These are phyloP conservation scores for Trametes maxima DNA, from an alignment of 768 basidiomycete genomes.

Conservation along the genomic window DNA sequence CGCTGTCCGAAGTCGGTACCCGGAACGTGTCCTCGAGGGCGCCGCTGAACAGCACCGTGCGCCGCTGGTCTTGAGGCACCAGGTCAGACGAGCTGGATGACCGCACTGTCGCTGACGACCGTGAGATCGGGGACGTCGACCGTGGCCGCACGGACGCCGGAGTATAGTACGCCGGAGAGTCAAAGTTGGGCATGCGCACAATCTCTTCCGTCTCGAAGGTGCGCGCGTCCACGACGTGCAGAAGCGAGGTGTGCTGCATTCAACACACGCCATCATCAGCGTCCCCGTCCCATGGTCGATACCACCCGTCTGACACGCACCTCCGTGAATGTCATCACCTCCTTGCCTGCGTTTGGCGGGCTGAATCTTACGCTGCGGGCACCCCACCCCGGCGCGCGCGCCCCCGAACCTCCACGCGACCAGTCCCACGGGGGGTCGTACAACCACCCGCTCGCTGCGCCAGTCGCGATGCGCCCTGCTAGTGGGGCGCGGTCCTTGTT, in stretches of 20 bases:
- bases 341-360: slow-evolving; percentile 60
- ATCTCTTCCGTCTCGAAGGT: slow-evolving; percentile 82
- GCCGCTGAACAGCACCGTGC: slow-evolving; percentile 31
- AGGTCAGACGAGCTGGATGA: slow-evolving; percentile 9
- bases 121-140: slow-evolving; percentile 24
- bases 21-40: slow-evolving; percentile 63
- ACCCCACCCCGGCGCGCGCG: slow-evolving; percentile 77
- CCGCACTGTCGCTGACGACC: slow-evolving; percentile 7
- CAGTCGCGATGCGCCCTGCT: slow-evolving; percentile 35
- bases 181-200: slow-evolving; percentile 54
- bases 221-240: slow-evolving; percentile 86
- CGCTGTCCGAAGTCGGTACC: slow-evolving; percentile 29
- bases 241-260: slow-evolving; percentile 70
- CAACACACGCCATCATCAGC: neutral
- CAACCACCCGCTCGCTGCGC: slow-evolving; percentile 52
- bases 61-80: slow-evolving; percentile 21
- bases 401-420: slow-evolving; percentile 50
- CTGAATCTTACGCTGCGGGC: slow-evolving; percentile 87
- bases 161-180: slow-evolving; percentile 21
- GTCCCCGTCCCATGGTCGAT: neutral
- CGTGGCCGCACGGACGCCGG: slow-evolving; percentile 22
- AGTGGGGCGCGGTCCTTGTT: slow-evolving; percentile 38
- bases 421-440: slow-evolving; percentile 72
- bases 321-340: slow-evolving; percentile 90
- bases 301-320: slow-evolving; percentile 43